Conservation (phyloP, 176 grass and related monocot genomes). For the Carex parvula region DNA sequence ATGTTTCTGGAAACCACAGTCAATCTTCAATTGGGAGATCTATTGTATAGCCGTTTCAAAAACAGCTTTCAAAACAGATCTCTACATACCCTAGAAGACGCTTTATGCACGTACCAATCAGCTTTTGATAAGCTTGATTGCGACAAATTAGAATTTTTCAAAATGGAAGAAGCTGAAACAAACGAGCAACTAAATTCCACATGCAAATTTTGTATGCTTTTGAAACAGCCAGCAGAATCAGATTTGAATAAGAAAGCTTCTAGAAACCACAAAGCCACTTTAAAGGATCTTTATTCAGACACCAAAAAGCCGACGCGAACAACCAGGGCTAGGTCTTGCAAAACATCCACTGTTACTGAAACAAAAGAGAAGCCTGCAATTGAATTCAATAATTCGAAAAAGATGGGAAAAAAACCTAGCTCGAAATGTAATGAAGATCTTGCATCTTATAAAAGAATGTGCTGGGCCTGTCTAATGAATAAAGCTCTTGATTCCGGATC, state of each 20-base stretch:
- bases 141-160: slow-evolving; percentile 23
- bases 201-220: slow-evolving; percentile 9
- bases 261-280: not conserved
- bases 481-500: slow-evolving; percentile 41
- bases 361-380: not conserved
- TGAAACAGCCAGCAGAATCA: slow-evolving; percentile 7
- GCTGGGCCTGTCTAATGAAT: slow-evolving; percentile 61
- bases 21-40: slow-evolving; percentile 61
- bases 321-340: slow-evolving; percentile 11
- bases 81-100: slow-evolving; percentile 37
- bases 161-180: slow-evolving; percentile 3
- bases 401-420: slow-evolving; percentile 13
- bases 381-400: slow-evolving; percentile 16
- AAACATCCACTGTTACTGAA: slow-evolving; percentile 21
- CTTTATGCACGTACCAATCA: slow-evolving; percentile 54
- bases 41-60: slow-evolving; percentile 45
- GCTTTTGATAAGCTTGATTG: slow-evolving; percentile 55
- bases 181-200: not conserved
- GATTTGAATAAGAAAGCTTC: slow-evolving; percentile 15
- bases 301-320: not conserved
- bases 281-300: slow-evolving; percentile 1
- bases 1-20: slow-evolving; percentile 45
- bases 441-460: slow-evolving; percentile 42
- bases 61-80: slow-evolving; percentile 43
- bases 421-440: slow-evolving; percentile 17